Conservation (phyloP, 2,329 filamentous ascomycete species). For the Podosphaera fusca region DNA sequence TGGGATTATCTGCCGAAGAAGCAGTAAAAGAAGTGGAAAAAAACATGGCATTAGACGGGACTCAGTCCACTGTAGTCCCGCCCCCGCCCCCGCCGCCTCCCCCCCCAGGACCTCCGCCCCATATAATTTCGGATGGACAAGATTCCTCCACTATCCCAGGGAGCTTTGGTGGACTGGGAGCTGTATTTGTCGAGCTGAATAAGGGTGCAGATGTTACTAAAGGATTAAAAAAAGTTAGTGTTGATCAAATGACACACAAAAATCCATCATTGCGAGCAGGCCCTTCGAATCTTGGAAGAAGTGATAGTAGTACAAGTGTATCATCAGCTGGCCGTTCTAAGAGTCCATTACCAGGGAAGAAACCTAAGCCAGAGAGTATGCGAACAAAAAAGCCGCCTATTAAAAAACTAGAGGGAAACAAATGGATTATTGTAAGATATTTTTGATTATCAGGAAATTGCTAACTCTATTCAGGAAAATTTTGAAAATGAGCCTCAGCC, state of each 20-base stretch:
- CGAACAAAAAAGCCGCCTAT: slow-evolving; percentile 59
- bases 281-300: slow-evolving; percentile 41
- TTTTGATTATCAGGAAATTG: neutral
- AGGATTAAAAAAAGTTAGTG: slow-evolving; percentile 78
- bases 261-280: slow-evolving; percentile 65
- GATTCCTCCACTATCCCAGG: slow-evolving; percentile 24
- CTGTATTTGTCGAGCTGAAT: slow-evolving; percentile 83
- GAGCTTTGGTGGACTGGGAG: slow-evolving; percentile 43
- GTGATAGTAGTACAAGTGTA: slow-evolving; percentile 26
- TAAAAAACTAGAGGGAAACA: slow-evolving; percentile 66
- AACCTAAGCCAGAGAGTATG: slow-evolving; percentile 70
- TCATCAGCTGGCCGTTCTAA: slow-evolving; percentile 37
- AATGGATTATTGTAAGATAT: slow-evolving; percentile 59
- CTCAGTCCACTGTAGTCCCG: slow-evolving; percentile 19
- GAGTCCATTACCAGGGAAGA: slow-evolving; percentile 71
- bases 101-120: slow-evolving; percentile 41
- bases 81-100: slow-evolving; percentile 48
- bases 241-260: slow-evolving; percentile 94
- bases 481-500: slow-evolving; percentile 54
- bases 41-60: slow-evolving; percentile 26
- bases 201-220: slow-evolving; percentile 73
- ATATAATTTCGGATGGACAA: slow-evolving; percentile 27
- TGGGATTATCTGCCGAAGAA: slow-evolving; percentile 50
- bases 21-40: slow-evolving; percentile 36
- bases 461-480: slow-evolving; percentile 41